phyloP scores from a whole-genome alignment of 257 asterid species.

The Solanum pennellii region DNA sequence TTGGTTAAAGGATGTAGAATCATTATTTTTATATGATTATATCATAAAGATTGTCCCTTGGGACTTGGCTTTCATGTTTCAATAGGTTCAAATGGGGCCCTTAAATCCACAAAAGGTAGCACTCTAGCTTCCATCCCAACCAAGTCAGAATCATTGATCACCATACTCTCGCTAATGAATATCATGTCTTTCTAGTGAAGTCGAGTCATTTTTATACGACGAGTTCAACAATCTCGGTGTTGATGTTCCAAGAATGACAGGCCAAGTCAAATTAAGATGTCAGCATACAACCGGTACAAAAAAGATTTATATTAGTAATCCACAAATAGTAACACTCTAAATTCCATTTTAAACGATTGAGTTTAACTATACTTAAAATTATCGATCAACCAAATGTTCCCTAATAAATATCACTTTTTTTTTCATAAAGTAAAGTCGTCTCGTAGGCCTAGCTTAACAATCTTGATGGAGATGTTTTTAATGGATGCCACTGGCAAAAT shows the following conservation, averaged over 20 bases:
- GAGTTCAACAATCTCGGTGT: not conserved
- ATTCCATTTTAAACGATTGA: not conserved
- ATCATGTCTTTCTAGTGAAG: not conserved
- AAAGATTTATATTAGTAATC: not conserved
- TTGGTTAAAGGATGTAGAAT: not conserved
- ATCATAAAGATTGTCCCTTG: not conserved
- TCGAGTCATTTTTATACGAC: not conserved
- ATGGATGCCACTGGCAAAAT: not conserved
- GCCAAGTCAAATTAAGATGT: not conserved
- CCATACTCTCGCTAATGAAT: not conserved
- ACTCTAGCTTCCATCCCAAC: too few species aligned
- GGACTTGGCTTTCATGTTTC: not conserved
- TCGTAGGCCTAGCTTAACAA: not conserved
- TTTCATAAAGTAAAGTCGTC: not conserved
- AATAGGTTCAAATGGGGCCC: not conserved
- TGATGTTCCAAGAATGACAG: not conserved
- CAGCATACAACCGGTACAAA: not conserved
- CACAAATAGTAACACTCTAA: not conserved
- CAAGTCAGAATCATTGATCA: not conserved
- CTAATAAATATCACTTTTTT: not conserved
- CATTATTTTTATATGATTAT: not conserved
- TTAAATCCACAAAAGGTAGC: not conserved
- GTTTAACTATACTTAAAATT: not conserved
- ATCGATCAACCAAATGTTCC: not conserved
- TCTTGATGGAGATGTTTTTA: not conserved